Conservation (phyloP, 768 basidiomycete species). For the Crassisporium funariophilum region DNA sequence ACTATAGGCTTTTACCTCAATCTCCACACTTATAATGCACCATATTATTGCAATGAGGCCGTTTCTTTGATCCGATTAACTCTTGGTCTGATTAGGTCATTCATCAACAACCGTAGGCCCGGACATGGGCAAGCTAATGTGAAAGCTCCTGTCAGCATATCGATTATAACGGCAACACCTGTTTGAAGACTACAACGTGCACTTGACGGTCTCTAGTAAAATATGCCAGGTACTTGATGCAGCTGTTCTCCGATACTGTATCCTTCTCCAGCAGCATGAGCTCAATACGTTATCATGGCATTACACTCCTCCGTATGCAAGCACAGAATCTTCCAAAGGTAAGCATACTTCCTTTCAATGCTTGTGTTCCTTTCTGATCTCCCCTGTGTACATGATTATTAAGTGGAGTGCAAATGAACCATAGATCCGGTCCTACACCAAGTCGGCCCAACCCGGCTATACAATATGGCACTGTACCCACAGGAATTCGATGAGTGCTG, state of each 20-base stretch:
- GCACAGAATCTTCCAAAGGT: conserved; percentile 45
- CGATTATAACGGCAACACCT: conserved; percentile 47
- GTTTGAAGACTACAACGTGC: conserved; percentile 47
- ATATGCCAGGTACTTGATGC: no score
- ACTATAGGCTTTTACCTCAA: conserved; percentile 59
- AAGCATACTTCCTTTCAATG: conserved; percentile 16
- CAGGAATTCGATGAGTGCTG: no score
- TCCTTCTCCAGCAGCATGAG: no score
- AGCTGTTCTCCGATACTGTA: no score
- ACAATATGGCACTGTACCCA: background rate
- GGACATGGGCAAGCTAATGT: conserved; percentile 46
- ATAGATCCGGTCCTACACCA: conserved; percentile 10
- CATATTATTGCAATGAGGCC: conserved; percentile 62
- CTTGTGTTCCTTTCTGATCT: background rate
- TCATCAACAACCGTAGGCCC: no score
- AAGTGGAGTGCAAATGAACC: conserved; percentile 18
- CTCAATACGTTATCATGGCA: no score
- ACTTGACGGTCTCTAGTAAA: no score
- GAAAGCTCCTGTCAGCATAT: conserved; percentile 35
- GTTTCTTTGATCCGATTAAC: conserved; percentile 19
- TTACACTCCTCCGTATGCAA: conserved; percentile 48
- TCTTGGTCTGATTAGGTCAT: no score
- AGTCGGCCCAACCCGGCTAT: background rate
- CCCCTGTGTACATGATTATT: conserved; percentile 14
- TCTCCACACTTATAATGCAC: conserved; percentile 47